Conservation (phyloP, 495 filamentous ascomycete species). For the Daldinia concentrica region DNA sequence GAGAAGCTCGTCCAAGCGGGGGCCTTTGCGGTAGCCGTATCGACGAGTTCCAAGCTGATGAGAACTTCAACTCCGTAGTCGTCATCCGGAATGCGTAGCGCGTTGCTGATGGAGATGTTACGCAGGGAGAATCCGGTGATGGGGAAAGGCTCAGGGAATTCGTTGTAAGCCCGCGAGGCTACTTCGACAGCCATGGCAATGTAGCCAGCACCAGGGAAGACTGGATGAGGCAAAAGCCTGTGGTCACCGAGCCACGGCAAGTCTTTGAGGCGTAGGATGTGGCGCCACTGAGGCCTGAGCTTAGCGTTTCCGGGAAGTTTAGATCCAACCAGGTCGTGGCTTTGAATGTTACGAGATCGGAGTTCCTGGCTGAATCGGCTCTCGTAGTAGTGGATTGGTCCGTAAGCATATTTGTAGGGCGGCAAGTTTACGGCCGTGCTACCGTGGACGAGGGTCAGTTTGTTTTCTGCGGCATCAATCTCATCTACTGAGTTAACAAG, state of each 20-base stretch:
- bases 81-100: conserved; percentile 46
- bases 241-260: conserved; percentile 63
- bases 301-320: conserved; percentile 53
- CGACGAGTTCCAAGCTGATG: conserved; percentile 10
- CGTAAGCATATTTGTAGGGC: conserved; percentile 20
- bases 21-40: neutral
- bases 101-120: conserved; percentile 40
- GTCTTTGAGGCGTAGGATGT: conserved; percentile 57
- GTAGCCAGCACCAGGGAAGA: conserved; percentile 66
- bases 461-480: neutral
- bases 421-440: conserved; percentile 13
- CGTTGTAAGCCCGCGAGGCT: conserved; percentile 28
- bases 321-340: conserved; percentile 63
- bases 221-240: conserved; percentile 17
- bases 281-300: conserved; percentile 58
- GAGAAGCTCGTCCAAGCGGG: conserved; percentile 29
- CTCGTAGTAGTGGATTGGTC: conserved; percentile 43
- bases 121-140: conserved; percentile 43
- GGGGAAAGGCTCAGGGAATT: conserved; percentile 14
- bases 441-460: conserved; percentile 28
- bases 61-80: conserved; percentile 47
- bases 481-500: conserved; percentile 26
- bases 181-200: conserved; percentile 61
- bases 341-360: conserved; percentile 48
- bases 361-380: conserved; percentile 57